Evolutionary conservation across 1,139 yeast genomes (phyloP).

Genomic region (Protomyces gravidus): DNA sequence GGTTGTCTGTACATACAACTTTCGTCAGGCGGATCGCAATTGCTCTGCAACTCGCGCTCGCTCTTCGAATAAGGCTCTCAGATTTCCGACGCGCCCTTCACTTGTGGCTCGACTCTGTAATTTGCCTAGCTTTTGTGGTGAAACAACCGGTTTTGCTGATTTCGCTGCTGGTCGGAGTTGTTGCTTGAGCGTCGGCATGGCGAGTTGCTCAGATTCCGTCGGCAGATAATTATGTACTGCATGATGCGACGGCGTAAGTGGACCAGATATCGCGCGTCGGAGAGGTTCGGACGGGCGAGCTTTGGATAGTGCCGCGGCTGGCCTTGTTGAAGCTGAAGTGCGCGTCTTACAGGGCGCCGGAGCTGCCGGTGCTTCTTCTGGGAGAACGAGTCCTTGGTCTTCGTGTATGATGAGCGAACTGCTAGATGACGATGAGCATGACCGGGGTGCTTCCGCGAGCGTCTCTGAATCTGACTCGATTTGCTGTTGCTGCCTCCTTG

Average conservation of each 20-base stretch:
- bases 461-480: neutral
- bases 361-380: neutral
- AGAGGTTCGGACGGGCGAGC: neutral
- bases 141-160: neutral
- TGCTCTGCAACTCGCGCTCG: slow-evolving; percentile 17
- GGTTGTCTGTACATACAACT: too few species aligned
- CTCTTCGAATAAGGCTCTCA: slow-evolving; percentile 19
- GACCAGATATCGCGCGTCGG: slow-evolving; percentile 22
- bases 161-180: slow-evolving; percentile 4
- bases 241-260: slow-evolving; percentile 12
- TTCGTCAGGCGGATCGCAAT: neutral
- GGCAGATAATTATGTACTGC: slow-evolving; percentile 14
- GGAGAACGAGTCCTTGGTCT: neutral
- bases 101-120: neutral
- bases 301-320: neutral
- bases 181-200: slow-evolving; percentile 16
- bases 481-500: neutral
- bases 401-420: neutral
- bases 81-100: slow-evolving; percentile 18
- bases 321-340: neutral
- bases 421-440: neutral
- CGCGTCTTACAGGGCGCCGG: neutral
- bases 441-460: neutral
- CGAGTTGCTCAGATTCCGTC: neutral
- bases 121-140: slow-evolving; percentile 1